phyloP scores from a whole-genome alignment of 176 grass and related monocot genomes.

The Coix lacrymajobi region DNA sequence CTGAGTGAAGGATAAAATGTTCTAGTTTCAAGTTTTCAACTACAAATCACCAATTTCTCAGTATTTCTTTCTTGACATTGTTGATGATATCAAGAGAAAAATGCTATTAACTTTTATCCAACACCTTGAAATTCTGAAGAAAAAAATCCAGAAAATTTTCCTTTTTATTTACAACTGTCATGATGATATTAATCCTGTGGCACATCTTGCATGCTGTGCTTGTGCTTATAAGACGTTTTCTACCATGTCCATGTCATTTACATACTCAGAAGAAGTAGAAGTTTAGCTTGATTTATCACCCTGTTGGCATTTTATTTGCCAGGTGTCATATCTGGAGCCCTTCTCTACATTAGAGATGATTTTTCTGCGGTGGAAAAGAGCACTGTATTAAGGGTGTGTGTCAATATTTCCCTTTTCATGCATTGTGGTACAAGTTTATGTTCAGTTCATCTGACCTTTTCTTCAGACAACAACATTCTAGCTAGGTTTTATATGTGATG shows the following conservation, averaged over 20 bases:
- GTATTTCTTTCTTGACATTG: neutral
- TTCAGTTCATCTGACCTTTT: neutral
- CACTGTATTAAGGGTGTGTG: conserved; percentile 62
- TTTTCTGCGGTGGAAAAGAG: conserved; percentile 61
- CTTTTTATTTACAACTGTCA: neutral
- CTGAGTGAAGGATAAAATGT: neutral
- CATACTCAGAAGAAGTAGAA: neutral
- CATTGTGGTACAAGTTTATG: neutral
- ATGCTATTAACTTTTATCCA: neutral
- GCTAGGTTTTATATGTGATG: neutral
- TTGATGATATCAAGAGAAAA: neutral
- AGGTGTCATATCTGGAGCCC: conserved; percentile 99
- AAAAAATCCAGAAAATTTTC: neutral
- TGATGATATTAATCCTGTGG: neutral
- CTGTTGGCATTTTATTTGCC: neutral
- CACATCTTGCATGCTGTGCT: neutral
- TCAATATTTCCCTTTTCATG: neutral
- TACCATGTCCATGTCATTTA: neutral
- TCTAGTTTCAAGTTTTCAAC: neutral
- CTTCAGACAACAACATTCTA: neutral
- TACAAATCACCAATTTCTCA: neutral
- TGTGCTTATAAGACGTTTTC: neutral
- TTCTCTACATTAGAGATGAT: conserved; percentile 88
- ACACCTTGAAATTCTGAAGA: neutral
- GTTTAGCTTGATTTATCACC: neutral